phyloP scores from a whole-genome alignment of 2,329 filamentous ascomycete species.

The Alternaria arbusti region DNA sequence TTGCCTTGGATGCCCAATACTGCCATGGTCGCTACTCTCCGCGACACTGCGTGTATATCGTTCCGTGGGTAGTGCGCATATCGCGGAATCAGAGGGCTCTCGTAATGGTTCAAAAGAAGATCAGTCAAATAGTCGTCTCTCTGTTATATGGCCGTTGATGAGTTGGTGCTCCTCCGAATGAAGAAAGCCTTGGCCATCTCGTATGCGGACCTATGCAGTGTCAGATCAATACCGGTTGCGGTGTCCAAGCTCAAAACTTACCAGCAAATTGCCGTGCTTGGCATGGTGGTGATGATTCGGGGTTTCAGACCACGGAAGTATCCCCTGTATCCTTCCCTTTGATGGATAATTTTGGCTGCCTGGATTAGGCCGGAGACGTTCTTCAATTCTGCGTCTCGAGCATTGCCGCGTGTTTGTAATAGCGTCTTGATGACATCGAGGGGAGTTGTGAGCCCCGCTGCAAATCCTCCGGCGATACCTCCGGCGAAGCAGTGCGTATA shows the following conservation, averaged over 20 bases:
- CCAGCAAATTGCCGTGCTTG: conserved; percentile 99
- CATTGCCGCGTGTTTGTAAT: conserved; percentile 88
- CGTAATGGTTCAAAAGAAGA: conserved; percentile 4
- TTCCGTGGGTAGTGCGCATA: conserved; percentile 14
- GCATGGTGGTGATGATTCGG: conserved; percentile 94
- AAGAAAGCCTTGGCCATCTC: conserved; percentile 74
- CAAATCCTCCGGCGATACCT: conserved; percentile 89
- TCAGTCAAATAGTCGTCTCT: neutral
- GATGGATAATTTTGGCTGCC: conserved; percentile 81
- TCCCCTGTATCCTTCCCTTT: conserved; percentile 80
- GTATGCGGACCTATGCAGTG: conserved; percentile 63
- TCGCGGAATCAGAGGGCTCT: conserved; percentile 9
- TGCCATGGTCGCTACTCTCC: conserved; percentile 16
- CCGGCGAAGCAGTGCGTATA: conserved; percentile 92
- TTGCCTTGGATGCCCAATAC: conserved; percentile 28
- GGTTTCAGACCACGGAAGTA: conserved; percentile 95
- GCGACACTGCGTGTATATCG: conserved; percentile 19
- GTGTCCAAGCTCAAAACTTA: conserved; percentile 51
- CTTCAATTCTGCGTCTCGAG: conserved; percentile 78
- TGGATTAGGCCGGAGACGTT: conserved; percentile 82
- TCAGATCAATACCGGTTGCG: conserved; percentile 12
- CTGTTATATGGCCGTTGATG: conserved; percentile 35
- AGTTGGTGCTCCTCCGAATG: conserved; percentile 53
- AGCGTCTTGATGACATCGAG: conserved; percentile 99
- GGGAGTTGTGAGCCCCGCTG: conserved; percentile 91